These are phyloP conservation scores for Hypoxylon sp. DNA, from an alignment of 2,329 filamentous ascomycete species.

Conservation along the genomic window DNA sequence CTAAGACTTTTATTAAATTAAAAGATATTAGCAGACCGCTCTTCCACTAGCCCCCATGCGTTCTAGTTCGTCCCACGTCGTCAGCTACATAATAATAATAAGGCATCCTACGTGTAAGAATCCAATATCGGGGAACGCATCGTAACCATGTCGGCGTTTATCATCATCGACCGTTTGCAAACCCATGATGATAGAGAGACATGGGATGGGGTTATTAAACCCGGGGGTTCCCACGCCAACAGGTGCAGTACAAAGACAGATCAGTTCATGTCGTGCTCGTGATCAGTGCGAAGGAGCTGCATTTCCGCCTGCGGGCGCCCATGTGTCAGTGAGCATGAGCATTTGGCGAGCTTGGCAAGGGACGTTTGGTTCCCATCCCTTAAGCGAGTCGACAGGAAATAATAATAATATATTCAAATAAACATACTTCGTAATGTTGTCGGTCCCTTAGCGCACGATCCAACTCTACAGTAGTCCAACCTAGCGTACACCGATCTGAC, in stretches of 20 bases:
- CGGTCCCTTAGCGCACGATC: neutral
- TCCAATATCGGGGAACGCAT: no score
- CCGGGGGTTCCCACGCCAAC: constrained; percentile 7
- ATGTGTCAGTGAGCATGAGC: constrained; percentile 32
- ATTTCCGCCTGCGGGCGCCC: constrained; percentile 35
- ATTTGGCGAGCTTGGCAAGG: constrained; percentile 31
- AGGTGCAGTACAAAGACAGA: constrained; percentile 10
- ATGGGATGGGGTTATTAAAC: neutral
- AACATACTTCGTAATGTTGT: neutral
- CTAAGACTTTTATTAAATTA: constrained; percentile 31
- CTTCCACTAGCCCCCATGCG: constrained; percentile 10
- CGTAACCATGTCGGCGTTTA: constrained; percentile 4
- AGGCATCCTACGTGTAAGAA: no score
- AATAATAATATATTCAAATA: no score
- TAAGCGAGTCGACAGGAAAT: no score
- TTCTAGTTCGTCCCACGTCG: constrained; percentile 4
- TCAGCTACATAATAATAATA: no score
- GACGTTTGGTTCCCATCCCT: constrained; percentile 2
- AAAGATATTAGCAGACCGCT: constrained; percentile 24
- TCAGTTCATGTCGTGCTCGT: constrained; percentile 37
- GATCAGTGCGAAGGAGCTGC: constrained; percentile 28
- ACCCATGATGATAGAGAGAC: constrained; percentile 10
- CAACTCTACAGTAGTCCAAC: no score
- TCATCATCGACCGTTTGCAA: constrained; percentile 11
- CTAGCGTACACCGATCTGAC: no score